These are phyloP conservation scores for Phytophthora sp. DNA, from an alignment of 352 stramenopile genomes.

Conservation along the genomic window DNA sequence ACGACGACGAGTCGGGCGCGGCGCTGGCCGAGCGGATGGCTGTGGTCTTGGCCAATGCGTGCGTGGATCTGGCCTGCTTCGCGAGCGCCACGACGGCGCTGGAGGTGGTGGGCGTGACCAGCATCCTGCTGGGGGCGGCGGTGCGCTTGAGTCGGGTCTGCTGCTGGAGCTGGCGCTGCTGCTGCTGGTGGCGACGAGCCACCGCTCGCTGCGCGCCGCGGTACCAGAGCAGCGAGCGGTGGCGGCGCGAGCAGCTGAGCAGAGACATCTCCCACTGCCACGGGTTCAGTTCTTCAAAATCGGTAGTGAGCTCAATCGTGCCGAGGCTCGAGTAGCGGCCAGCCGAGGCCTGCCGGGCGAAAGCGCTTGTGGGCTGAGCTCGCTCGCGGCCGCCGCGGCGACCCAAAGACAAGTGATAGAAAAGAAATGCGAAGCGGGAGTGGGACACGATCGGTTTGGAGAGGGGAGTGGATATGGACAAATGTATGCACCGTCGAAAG, in stretches of 20 bases:
- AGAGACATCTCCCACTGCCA: conserved; percentile 69
- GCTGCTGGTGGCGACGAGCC: conserved; percentile 39
- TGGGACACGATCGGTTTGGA: conserved; percentile 7
- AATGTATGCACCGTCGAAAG: not conserved
- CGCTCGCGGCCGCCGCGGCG: not conserved
- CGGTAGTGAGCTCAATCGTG: conserved; percentile 39
- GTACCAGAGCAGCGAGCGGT: conserved; percentile 59
- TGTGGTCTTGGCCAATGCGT: conserved; percentile 17
- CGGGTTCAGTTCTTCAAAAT: conserved; percentile 44
- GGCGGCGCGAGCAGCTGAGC: conserved; percentile 53
- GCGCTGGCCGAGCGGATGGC: conserved; percentile 27
- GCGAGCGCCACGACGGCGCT: conserved; percentile 21
- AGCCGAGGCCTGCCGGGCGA: not conserved
- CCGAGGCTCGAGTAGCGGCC: not conserved
- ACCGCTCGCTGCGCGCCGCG: conserved; percentile 43
- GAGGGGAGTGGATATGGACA: not conserved
- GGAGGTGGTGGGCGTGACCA: conserved; percentile 13
- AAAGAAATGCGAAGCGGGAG: conserved; percentile 3
- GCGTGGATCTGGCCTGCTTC: conserved; percentile 4
- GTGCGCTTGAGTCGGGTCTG: conserved; percentile 12
- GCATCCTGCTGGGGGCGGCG: conserved; percentile 5
- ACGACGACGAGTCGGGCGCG: conserved; percentile 16
- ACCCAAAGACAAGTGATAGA: conserved; percentile 13
- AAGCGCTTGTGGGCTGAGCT: not conserved
- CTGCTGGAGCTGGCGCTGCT: conserved; percentile 15